A percentile compares a stretch with the other conserved stretches of the same genome.
These are phyloP conservation scores for Mollisiaceae sp. DNA, from an alignment of 2,329 filamentous ascomycete species.

Conservation along the genomic window DNA sequence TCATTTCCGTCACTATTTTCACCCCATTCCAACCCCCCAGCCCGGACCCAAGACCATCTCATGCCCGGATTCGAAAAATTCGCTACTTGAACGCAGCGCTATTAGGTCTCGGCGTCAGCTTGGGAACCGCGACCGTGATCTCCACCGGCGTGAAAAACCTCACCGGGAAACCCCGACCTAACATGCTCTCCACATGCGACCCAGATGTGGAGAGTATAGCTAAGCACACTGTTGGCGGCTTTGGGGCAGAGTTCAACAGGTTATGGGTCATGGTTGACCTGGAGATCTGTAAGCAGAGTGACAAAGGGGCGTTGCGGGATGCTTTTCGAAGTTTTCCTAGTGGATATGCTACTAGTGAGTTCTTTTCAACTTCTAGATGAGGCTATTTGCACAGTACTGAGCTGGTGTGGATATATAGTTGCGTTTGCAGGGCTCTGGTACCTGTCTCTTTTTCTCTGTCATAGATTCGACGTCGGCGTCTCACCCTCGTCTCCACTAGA, in stretches of 20 bases:
- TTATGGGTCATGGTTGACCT: slow-evolving; percentile 8
- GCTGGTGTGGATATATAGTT: background rate
- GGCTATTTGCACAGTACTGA: background rate
- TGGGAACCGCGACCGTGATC: slow-evolving; percentile 75
- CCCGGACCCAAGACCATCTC: background rate
- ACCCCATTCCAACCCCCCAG: background rate
- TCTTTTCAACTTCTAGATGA: background rate
- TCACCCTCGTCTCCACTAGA: background rate
- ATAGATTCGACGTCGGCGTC: slow-evolving; percentile 1
- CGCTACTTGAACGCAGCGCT: background rate
- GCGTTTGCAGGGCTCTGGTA: slow-evolving; percentile 6
- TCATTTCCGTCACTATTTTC: slow-evolving; percentile 2
- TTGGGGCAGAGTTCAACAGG: slow-evolving; percentile 7
- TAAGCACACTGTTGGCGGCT: slow-evolving; percentile 6
- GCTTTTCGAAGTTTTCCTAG: slow-evolving; percentile 9
- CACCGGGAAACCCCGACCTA: slow-evolving; percentile 64
- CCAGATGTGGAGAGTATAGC: slow-evolving; percentile 1
- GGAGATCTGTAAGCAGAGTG: slow-evolving; percentile 6
- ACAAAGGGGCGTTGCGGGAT: slow-evolving; percentile 2
- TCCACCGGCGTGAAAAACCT: slow-evolving; percentile 81
- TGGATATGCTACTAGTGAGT: slow-evolving; percentile 12
- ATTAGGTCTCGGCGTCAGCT: slow-evolving; percentile 76
- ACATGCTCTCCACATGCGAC: slow-evolving; percentile 45
- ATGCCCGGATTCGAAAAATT: background rate
- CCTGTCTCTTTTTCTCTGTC: slow-evolving; percentile 10